Percentiles rank a stretch among this genome's conserved stretches.
phyloP scores from a whole-genome alignment of 2,329 filamentous ascomycete genomes.

The Nemania serpens region DNA sequence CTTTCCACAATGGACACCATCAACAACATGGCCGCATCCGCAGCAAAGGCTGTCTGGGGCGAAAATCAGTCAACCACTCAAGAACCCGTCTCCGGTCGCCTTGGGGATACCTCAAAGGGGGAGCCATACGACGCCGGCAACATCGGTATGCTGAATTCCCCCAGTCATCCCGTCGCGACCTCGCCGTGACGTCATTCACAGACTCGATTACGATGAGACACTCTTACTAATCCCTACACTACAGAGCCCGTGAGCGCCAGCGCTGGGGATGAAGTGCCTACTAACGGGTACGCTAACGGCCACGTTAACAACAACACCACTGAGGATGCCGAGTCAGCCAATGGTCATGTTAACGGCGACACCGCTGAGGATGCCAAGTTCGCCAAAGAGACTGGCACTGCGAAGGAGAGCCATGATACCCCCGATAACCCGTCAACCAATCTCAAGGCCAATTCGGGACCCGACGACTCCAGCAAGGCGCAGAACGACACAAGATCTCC shows the following conservation, averaged over 20 bases:
- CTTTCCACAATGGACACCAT: conserved; percentile 63
- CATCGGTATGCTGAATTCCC: conserved; percentile 55
- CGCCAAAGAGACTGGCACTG: conserved; percentile 34
- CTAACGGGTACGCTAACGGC: not conserved
- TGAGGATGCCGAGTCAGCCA: conserved; percentile 25
- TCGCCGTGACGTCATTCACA: conserved; percentile 7
- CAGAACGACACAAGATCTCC: conserved; percentile 51
- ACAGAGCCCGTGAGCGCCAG: conserved; percentile 8
- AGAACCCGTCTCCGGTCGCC: conserved; percentile 75
- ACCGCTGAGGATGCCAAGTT: conserved; percentile 23
- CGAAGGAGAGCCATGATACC: conserved; percentile 32
- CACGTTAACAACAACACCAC: not conserved
- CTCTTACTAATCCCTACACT: not conserved
- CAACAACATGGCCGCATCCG: conserved; percentile 57
- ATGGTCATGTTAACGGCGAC: not conserved
- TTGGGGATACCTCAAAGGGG: conserved; percentile 67
- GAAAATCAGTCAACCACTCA: conserved; percentile 42
- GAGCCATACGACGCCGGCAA: conserved; percentile 85
- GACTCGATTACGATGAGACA: conserved; percentile 1
- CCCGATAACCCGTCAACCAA: conserved; percentile 38
- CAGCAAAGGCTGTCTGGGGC: conserved; percentile 56
- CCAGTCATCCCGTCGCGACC: not conserved
- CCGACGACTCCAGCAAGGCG: conserved; percentile 35
- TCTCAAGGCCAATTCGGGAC: conserved; percentile 32
- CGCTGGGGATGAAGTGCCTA: not conserved